Base-by-base conservation (phyloP, 1,284 basidiomycete species). In the Irpex lacteus region DNA sequence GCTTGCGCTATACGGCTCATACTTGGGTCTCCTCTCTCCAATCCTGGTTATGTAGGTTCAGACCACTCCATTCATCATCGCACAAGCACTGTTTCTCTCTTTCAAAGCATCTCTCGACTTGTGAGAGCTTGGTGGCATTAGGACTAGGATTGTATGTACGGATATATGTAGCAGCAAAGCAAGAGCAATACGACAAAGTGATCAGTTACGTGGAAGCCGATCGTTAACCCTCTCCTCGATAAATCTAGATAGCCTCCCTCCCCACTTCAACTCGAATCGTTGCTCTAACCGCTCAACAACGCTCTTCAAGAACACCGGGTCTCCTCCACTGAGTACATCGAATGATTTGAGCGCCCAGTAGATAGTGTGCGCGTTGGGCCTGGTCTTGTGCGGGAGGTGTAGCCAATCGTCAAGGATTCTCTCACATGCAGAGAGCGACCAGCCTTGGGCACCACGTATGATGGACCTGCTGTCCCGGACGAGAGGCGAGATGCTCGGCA, bases 311-410 rank as follows among this genome's bases (percentile, higher is more conserved):
- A 82, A 74, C 44, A 68, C 71, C 1, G 72, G 63, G 67, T 91
- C 83, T 60, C 78, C 72, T 15, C 79, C 80, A 59, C 82, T 88
- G n/a, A 84, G 80, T 73, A 78, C 85, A 64, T 80, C 78, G 65
- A 86, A 90, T 0, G 88, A 86, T 21, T 81, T 73, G 66, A 93
- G 74, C 59, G 90, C 82, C 86, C 89, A 91, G 70, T 85, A 88
- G 37, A 90, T 68, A 47, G 81, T 75, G 36, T 80, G 77, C 26
- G 76, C 77, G 18, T 79, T 82, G 5, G 85, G 80, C 34, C 72
- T 70, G 52, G 76, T 74, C 57, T 76, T 73, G 9, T 69, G 69
- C 0, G 87, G 82, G 26, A 89, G 75, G 40, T 72, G 72, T 47
- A 91, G 73, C 73, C 91, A 92, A 37, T 79, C 78, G 32, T 80